phyloP scores from a whole-genome alignment of 2,329 filamentous ascomycete species.

The Tetracladium maxilliforme region DNA sequence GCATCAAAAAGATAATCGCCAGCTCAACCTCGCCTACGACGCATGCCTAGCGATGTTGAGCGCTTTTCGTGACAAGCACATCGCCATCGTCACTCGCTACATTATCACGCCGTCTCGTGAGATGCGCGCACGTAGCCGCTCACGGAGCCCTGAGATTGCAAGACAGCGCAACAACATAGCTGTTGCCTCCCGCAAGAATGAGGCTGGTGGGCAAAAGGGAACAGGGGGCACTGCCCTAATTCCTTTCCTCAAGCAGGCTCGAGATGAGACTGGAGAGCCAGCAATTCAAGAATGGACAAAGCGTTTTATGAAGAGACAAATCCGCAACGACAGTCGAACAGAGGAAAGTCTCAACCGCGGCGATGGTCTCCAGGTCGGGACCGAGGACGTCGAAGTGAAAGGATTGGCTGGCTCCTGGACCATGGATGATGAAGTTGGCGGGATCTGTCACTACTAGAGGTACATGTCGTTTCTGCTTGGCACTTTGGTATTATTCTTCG shows the following conservation, averaged over 20 bases:
- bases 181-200: conserved; percentile 33
- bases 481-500: too few species aligned
- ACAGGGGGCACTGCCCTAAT: conserved; percentile 91
- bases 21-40: conserved; percentile 72
- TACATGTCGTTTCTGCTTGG: too few species aligned
- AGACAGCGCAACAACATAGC: conserved; percentile 46
- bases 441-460: conserved; percentile 19
- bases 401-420: conserved; percentile 79
- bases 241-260: conserved; percentile 88
- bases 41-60: conserved; percentile 69
- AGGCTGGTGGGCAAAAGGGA: conserved; percentile 37
- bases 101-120: conserved; percentile 82
- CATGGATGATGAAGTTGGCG: conserved; percentile 67
- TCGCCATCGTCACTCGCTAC: conserved; percentile 90
- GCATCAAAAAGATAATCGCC: conserved; percentile 42
- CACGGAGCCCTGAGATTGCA: conserved; percentile 37
- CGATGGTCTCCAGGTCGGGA: too few species aligned
- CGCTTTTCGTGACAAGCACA: conserved; percentile 62
- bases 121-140: conserved; percentile 47
- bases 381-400: conserved; percentile 29
- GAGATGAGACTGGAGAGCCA: conserved; percentile 90
- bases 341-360: too few species aligned
- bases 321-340: conserved; percentile 12
- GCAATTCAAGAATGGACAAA: conserved; percentile 55
- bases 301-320: conserved; percentile 16